Evolutionary conservation across 129 eudicot genomes (phyloP).

Genomic region (Artemisia annua): DNA sequence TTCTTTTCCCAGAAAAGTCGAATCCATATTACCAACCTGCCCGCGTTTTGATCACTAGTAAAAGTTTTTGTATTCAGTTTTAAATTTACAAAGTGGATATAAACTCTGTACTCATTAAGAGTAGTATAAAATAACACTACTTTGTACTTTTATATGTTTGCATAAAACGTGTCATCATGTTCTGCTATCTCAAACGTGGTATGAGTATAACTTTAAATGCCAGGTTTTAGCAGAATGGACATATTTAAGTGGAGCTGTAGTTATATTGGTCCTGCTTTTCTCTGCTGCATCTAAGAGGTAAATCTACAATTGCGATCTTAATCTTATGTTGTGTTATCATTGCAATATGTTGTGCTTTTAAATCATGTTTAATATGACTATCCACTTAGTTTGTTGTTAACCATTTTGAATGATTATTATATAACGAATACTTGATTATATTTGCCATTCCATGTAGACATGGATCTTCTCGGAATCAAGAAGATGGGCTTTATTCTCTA

Average conservation of each 20-base stretch:
- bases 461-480: slow-evolving; percentile 45
- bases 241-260: slow-evolving; percentile 35
- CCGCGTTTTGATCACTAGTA: background rate
- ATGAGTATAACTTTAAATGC: slow-evolving; percentile 1
- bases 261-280: slow-evolving; percentile 47
- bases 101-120: slow-evolving; percentile 5
- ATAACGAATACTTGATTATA: slow-evolving; percentile 15
- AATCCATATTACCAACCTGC: background rate
- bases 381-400: background rate
- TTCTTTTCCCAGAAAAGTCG: background rate
- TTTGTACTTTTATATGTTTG: slow-evolving; percentile 12
- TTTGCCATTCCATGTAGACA: slow-evolving; percentile 45
- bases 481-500: slow-evolving; percentile 39
- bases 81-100: background rate
- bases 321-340: background rate
- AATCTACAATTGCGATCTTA: slow-evolving; percentile 12
- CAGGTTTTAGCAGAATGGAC: slow-evolving; percentile 93
- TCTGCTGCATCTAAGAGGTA: slow-evolving; percentile 53
- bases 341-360: background rate
- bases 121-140: background rate
- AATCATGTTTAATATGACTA: slow-evolving; percentile 16
- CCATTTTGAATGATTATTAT: slow-evolving; percentile 15
- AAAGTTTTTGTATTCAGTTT: background rate
- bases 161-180: too few relatives aligned
- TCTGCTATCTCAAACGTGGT: too few relatives aligned